Evolutionary conservation across 1,284 basidiomycete genomes (phyloP), one percentile per base, ranked within the genome.

Genomic region (Trichosporon sp.): DNA sequence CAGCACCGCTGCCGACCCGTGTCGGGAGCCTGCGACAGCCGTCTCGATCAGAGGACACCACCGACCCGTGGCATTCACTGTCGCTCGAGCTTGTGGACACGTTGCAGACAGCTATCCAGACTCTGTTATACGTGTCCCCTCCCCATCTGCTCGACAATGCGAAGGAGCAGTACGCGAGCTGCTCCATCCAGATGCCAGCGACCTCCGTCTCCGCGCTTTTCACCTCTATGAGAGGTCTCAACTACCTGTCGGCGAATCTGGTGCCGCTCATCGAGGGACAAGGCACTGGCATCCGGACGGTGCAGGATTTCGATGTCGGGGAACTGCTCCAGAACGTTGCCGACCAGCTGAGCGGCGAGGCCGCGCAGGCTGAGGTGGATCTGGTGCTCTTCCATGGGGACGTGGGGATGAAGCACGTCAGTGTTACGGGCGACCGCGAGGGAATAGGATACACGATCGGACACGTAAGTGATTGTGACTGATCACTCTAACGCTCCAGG

Each of bases 111-210:
- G 88, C 92, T 67, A 90, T 95, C 38, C 93, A 95, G 78, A 95
- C 91, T 0, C 87, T 96, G 73, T 86, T 95, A 2, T 92, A 94
- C 77, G 86, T 95, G 68, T 91, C 92, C 0, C 93, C 93, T 0
- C 88, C 91, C 0, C 93, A 95, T 79, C 84, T 95, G n/a, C 86
- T 95, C 35, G 93, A 95, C 77, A 89, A 91, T n/a, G 90, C 90
- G 5, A 94, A 92, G 79, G 93, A 95, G 78, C 92, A 94, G 78
- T 92, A 93, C 77, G 90, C 93, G 2, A 90, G 91, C 31, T 95
- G 92, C 80, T 88, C 92, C 0, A 83, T 95, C 18, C 90, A 92
- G 38, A 87, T 95, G 62, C 93, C 93, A 2, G 91, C 91, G 0
- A 88, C 93, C 1, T 92, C 90, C 70, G 86, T 96, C 79, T 90